Percentiles rank a stretch among this genome's conserved stretches.
These are phyloP conservation scores for Trametes cubensis DNA, from an alignment of 768 basidiomycete species.

Conservation along the genomic window DNA sequence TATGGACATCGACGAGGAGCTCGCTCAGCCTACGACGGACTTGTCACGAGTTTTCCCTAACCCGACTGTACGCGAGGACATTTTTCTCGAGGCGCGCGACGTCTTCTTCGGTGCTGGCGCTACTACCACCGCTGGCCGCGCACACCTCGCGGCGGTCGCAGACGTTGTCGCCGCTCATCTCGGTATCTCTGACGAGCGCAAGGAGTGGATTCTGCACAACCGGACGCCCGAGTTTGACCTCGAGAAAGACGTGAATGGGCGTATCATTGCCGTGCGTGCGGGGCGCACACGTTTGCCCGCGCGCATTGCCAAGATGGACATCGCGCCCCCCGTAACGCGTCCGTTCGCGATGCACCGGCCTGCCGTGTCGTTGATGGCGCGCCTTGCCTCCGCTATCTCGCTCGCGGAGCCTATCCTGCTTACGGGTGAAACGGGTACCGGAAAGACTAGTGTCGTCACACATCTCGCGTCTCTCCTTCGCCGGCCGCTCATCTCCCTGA, in stretches of 20 bases:
- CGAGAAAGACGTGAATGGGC: constrained; percentile 69
- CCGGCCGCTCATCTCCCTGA: constrained; percentile 81
- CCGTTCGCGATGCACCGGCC: constrained; percentile 92
- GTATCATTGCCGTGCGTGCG: constrained; percentile 55
- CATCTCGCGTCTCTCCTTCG: constrained; percentile 81
- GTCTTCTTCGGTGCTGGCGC: constrained; percentile 83
- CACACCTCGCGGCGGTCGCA: constrained; percentile 54
- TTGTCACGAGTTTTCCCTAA: constrained; percentile 63
- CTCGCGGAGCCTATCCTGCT: constrained; percentile 84
- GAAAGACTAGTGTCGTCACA: constrained; percentile 92
- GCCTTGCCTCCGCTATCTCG: constrained; percentile 73
- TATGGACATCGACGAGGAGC: constrained; percentile 44
- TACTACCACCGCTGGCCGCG: constrained; percentile 53
- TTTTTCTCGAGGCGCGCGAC: constrained; percentile 87
- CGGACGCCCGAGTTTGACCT: constrained; percentile 68
- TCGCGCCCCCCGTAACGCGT: constrained; percentile 40
- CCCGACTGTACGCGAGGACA: constrained; percentile 79
- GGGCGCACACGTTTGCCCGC: constrained; percentile 66
- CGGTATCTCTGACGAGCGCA: constrained; percentile 68
- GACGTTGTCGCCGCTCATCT: constrained; percentile 60
- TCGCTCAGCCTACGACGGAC: constrained; percentile 29
- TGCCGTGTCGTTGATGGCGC: constrained; percentile 75
- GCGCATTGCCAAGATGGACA: constrained; percentile 41
- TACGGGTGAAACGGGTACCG: constrained; percentile 98
- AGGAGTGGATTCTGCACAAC: constrained; percentile 67